phyloP scores from a whole-genome alignment of 2,329 filamentous ascomycete genomes.

The Sporothrix dimorphospora region DNA sequence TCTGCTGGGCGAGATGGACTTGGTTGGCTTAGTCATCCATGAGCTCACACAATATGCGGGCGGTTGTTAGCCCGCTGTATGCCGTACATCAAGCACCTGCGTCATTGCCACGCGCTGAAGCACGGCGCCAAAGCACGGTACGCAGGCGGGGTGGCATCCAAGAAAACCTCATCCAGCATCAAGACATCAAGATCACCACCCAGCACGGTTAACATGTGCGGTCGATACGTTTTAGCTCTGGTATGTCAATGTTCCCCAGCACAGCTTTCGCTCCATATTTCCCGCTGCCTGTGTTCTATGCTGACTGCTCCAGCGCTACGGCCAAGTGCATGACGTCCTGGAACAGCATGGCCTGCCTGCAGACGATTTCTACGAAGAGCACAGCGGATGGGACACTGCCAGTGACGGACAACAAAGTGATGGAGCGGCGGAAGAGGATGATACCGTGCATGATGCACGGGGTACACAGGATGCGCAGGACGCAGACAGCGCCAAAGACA shows the following conservation, averaged over 20 bases:
- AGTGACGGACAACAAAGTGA: conserved; percentile 62
- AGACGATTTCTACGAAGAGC: background rate
- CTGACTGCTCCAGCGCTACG: conserved; percentile 62
- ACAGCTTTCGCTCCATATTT: too few relatives aligned
- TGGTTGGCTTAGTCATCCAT: background rate
- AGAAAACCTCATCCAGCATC: background rate
- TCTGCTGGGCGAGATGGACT: background rate
- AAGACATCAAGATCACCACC: background rate
- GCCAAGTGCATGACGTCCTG: conserved; percentile 73
- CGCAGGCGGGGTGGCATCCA: background rate
- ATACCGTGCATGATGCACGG: conserved; percentile 69
- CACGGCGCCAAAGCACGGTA: background rate
- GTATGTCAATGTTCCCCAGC: conserved; percentile 37
- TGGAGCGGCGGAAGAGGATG: conserved; percentile 69
- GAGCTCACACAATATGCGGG: background rate
- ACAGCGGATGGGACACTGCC: background rate
- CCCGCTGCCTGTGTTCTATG: background rate
- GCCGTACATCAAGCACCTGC: background rate
- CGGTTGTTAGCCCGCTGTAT: background rate
- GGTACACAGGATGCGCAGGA: conserved; percentile 45
- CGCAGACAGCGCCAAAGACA: conserved; percentile 36
- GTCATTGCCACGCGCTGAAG: background rate
- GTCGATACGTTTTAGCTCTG: conserved; percentile 44
- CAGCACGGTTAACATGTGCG: conserved; percentile 38
- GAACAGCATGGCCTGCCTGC: conserved; percentile 56